Conservation (phyloP, 2,329 filamentous ascomycete species). For the Apiospora rasikravindrae region DNA sequence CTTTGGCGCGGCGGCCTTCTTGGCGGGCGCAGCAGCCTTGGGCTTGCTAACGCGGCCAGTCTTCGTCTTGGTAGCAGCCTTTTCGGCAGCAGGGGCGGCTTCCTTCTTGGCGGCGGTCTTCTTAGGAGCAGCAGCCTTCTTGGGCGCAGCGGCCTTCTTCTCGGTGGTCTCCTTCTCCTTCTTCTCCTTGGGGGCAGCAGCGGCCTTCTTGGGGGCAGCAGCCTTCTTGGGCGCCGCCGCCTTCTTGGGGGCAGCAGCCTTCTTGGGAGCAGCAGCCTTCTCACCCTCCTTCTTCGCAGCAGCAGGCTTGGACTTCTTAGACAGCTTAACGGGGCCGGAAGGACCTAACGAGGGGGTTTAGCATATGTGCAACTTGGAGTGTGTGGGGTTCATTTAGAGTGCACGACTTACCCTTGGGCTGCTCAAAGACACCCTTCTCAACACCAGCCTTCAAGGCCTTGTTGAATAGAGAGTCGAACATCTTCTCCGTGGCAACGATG, state of each 20-base stretch:
- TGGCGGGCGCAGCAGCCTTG: slow-evolving; percentile 53
- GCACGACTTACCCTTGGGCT: slow-evolving; percentile 79
- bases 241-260: slow-evolving; percentile 50
- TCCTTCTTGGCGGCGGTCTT: slow-evolving; percentile 52
- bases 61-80: slow-evolving; percentile 67
- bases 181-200: slow-evolving; percentile 43
- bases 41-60: slow-evolving; percentile 42
- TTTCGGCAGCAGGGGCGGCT: slow-evolving; percentile 45
- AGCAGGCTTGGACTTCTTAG: slow-evolving; percentile 70
- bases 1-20: slow-evolving; percentile 42
- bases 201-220: slow-evolving; percentile 46
- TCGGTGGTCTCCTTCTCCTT: slow-evolving; percentile 36
- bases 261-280: slow-evolving; percentile 45
- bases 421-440: slow-evolving; percentile 84
- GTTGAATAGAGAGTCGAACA: slow-evolving; percentile 72
- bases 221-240: slow-evolving; percentile 57
- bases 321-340: slow-evolving; percentile 90
- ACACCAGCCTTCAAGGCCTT: slow-evolving; percentile 75
- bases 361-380: slow-evolving; percentile 10
- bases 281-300: slow-evolving; percentile 46
- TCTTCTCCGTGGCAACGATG: slow-evolving; percentile 49
- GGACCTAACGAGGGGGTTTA: slow-evolving; percentile 59
- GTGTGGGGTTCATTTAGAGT: slow-evolving; percentile 8
- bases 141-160: slow-evolving; percentile 44
- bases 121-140: slow-evolving; percentile 57